Base-by-base conservation (phyloP, 2,329 filamentous ascomycete species). In the Cercospora sp. region DNA sequence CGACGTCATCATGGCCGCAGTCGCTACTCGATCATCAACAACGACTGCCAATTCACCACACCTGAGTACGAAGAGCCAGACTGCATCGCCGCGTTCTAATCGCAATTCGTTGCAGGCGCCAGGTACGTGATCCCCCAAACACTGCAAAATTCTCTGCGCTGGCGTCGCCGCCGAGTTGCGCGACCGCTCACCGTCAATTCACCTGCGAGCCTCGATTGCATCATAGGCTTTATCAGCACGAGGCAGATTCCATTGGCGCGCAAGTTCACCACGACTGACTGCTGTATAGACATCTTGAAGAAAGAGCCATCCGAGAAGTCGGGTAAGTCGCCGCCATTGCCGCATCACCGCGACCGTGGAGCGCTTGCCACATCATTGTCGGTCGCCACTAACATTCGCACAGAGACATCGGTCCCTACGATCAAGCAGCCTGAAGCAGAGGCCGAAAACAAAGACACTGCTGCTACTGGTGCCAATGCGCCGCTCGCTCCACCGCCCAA, bases 401-500 rank as follows among this genome's bases (percentile, higher is more conserved):
- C 67, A 74, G 67, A 69, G 28, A 60, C 67, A 59, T 63, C 65
- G 28, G 67, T 78, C n/a, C 77, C 77, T 13, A 76, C 75, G 58
- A 78, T 79, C 67, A 77, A 75, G 64, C 76, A 77, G 66, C 76
- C 77, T 31, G 77, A 79, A 60, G 58, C 66, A 10, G 70, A 73
- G 48, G 64, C 64, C 61, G 72, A 69, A 42, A 68, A 58, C 63
- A 74, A 75, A 60, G 75, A 76, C 65, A 71, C 72, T 51, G 69
- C 73, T 58, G 78, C 80, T 72, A 72, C 80, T 26, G 72, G 74
- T 66, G 78, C 79, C 71, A 79, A 82, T 78, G 81, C 80, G 71
- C 82, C 83, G 80, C 80, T 88, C 80, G 77, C 84, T 78, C 82
- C 84, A 74, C 83, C 83, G 67, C 84, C 84, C 33, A 82, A 81